Evolutionary conservation across 2,329 filamentous ascomycete species (phyloP).

Genomic region (Lasiodiplodia citricola): DNA sequence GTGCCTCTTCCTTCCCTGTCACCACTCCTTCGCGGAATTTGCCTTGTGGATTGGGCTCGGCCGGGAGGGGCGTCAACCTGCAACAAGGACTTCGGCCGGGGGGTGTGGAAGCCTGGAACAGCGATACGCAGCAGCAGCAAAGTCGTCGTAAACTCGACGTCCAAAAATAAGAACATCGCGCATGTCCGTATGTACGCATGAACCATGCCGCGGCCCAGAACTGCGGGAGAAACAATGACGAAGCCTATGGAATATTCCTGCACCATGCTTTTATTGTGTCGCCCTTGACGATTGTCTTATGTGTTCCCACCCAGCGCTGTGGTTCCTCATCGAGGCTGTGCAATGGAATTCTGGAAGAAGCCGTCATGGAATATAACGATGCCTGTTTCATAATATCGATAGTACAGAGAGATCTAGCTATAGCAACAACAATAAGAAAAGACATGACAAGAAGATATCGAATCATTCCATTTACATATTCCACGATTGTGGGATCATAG

Average conservation of each 20-base stretch:
- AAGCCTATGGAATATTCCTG: not conserved
- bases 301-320: not conserved
- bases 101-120: not conserved
- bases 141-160: not conserved
- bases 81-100: not conserved
- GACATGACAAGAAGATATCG: not conserved
- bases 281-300: not conserved
- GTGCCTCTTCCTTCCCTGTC: not conserved
- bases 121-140: not conserved
- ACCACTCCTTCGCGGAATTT: not conserved
- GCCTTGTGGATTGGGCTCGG: not conserved
- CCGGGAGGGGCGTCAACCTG: not conserved
- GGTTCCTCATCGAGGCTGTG: not conserved
- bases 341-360: slow-evolving; percentile 3
- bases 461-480: slow-evolving; percentile 19
- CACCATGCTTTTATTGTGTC: not conserved
- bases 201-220: not conserved
- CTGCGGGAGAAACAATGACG: not conserved
- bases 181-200: not conserved
- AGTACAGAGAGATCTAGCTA: not conserved
- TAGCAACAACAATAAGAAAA: not conserved
- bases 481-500: not conserved
- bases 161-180: not conserved
- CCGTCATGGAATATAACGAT: not conserved
- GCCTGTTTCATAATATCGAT: slow-evolving; percentile 12